Evolutionary conservation across 768 basidiomycete genomes (phyloP).

Genomic region (Mycena venus): DNA sequence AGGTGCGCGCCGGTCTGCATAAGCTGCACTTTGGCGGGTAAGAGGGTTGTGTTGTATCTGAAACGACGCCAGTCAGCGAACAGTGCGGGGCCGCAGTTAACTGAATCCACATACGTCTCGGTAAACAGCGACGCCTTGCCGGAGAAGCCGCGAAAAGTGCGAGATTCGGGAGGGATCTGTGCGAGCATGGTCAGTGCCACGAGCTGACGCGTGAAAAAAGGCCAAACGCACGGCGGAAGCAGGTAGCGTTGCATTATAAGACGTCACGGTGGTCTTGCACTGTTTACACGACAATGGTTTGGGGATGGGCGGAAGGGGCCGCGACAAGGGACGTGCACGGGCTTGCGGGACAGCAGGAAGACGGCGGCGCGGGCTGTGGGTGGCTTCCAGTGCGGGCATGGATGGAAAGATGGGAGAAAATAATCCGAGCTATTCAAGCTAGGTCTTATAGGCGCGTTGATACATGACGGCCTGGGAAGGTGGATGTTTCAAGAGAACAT

Average conservation of each 20-base stretch:
- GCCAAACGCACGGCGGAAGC: conserved; percentile 51
- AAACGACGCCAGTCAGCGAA: conserved; percentile 11
- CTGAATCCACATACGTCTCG: conserved; percentile 57
- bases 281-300: conserved; percentile 60
- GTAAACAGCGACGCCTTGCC: conserved; percentile 73
- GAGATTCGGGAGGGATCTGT: conserved; percentile 60
- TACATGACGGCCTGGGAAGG: neutral
- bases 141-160: conserved; percentile 67
- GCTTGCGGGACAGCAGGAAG: conserved; percentile 33
- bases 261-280: conserved; percentile 61
- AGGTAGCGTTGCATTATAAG: conserved; percentile 57
- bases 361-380: conserved; percentile 39
- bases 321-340: conserved; percentile 45
- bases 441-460: neutral
- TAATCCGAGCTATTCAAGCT: too few species aligned
- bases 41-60: conserved; percentile 64
- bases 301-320: conserved; percentile 66
- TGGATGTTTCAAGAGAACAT: neutral
- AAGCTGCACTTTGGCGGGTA: conserved; percentile 63
- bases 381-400: conserved; percentile 22
- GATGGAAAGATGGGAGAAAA: neutral
- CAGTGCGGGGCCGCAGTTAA: neutral
- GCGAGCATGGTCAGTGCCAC: neutral
- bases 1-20: conserved; percentile 75
- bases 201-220: neutral